A percentile compares a stretch with the other conserved stretches of the same genome.
These are phyloP conservation scores for Aspergillus aculeatinus DNA, from an alignment of 2,329 filamentous ascomycete genomes.

Conservation along the genomic window DNA sequence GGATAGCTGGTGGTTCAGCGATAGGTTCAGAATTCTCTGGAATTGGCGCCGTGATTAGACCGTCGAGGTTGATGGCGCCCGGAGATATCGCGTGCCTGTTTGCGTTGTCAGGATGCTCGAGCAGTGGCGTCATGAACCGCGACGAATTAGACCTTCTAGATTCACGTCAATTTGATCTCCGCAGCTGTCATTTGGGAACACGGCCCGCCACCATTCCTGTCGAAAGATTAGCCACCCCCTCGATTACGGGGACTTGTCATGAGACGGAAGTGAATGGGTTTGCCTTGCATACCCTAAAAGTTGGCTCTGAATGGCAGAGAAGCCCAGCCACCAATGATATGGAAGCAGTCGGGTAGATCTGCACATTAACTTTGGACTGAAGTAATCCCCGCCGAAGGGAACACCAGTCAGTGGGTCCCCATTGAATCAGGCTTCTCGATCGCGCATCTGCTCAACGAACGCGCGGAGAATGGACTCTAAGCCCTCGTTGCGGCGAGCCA, in stretches of 20 bases:
- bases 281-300: not conserved
- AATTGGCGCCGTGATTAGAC: not conserved
- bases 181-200: slow-evolving; percentile 5
- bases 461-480: slow-evolving; percentile 68
- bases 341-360: not conserved
- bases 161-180: slow-evolving; percentile 2
- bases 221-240: not conserved
- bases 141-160: not conserved
- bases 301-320: not conserved
- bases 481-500: slow-evolving; percentile 83
- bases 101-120: not conserved
- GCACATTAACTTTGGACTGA: not conserved
- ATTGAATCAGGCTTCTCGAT: slow-evolving; percentile 22
- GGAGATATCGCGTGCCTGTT: not conserved
- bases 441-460: slow-evolving; percentile 35
- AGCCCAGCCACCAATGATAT: slow-evolving; percentile 12
- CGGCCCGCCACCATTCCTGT: not conserved
- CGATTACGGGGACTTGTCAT: not conserved
- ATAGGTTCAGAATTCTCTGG: not conserved
- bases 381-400: not conserved
- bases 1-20: not conserved
- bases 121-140: slow-evolving; percentile 13
- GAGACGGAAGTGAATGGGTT: not conserved
- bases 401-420: not conserved
- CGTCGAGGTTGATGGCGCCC: not conserved